phyloP scores from a whole-genome alignment of 345 rosid genomes.

The Acer negundo region DNA sequence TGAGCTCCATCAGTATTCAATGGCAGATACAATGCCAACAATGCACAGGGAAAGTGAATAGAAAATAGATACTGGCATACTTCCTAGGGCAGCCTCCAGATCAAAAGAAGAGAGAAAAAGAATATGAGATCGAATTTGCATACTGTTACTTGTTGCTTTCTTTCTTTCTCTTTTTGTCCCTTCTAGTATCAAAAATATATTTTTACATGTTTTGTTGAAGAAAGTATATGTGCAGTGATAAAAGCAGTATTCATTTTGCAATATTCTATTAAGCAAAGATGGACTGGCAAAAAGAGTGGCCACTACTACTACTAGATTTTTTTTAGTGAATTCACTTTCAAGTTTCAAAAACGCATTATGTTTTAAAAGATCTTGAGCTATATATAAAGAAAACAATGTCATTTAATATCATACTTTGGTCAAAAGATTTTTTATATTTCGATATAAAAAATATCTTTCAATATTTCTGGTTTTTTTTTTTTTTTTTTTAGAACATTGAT shows the following conservation, averaged over 20 bases:
- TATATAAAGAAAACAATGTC: background rate
- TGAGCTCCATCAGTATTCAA: background rate
- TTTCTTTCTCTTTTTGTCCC: background rate
- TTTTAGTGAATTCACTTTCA: background rate
- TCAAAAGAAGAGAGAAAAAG: background rate
- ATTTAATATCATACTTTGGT: too few species aligned
- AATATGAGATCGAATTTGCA: background rate
- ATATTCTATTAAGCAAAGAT: background rate
- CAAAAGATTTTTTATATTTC: too few species aligned
- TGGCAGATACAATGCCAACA: background rate
- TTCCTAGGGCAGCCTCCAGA: background rate
- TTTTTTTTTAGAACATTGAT: too few species aligned
- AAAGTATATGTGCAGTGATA: background rate
- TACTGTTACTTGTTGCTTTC: too few species aligned
- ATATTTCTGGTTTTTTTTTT: too few species aligned
- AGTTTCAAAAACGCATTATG: background rate
- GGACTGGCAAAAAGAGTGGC: background rate
- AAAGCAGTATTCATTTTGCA: background rate
- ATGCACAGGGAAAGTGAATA: background rate
- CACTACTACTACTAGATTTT: background rate
- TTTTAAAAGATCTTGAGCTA: background rate
- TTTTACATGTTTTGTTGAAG: background rate
- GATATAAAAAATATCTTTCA: too few species aligned
- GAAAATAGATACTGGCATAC: background rate
- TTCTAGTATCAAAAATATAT: background rate